phyloP scores from a whole-genome alignment of 78 protist genomes.

The Cavenderia fasciculata region DNA sequence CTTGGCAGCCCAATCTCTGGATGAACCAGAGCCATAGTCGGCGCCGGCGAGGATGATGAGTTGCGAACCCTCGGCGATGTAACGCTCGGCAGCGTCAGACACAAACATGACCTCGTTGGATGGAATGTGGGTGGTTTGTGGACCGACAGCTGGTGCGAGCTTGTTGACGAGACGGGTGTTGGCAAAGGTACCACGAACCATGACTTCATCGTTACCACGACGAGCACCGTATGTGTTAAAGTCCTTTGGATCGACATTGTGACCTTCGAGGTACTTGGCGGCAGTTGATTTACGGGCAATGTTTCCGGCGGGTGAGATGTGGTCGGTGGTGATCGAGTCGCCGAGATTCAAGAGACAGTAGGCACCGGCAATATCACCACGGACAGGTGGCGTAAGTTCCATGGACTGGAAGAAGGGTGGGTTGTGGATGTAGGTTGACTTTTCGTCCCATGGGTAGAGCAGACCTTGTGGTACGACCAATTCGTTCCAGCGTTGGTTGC shows the following conservation, averaged over 20 bases:
- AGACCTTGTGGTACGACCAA: constrained; percentile 77
- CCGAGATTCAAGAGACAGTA: constrained; percentile 88
- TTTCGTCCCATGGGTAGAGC: constrained; percentile 90
- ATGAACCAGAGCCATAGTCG: constrained; percentile 90
- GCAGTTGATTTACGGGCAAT: constrained; percentile 87
- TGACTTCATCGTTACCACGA: constrained; percentile 92
- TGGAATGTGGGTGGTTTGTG: constrained; percentile 89
- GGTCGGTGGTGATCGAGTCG: constrained; percentile 93
- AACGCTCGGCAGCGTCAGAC: constrained; percentile 87
- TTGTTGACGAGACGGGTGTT: constrained; percentile 86
- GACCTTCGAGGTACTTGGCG: constrained; percentile 84
- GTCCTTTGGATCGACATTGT: constrained; percentile 81
- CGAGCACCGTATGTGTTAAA: constrained; percentile 93
- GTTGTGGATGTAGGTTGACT: constrained; percentile 89
- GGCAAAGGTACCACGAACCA: constrained; percentile 94
- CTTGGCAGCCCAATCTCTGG: constrained; percentile 96
- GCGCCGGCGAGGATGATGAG: constrained; percentile 89
- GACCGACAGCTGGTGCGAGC: constrained; percentile 79
- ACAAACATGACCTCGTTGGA: constrained; percentile 78
- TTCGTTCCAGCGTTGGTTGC: constrained; percentile 86
- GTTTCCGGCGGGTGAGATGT: constrained; percentile 86
- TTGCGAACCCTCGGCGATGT: constrained; percentile 63
- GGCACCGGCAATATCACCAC: constrained; percentile 69
- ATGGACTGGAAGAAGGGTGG: constrained; percentile 91
- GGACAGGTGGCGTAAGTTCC: constrained; percentile 73